phyloP scores from a whole-genome alignment of 1,139 yeast species.

The Blastobotrys malaysiensis region DNA sequence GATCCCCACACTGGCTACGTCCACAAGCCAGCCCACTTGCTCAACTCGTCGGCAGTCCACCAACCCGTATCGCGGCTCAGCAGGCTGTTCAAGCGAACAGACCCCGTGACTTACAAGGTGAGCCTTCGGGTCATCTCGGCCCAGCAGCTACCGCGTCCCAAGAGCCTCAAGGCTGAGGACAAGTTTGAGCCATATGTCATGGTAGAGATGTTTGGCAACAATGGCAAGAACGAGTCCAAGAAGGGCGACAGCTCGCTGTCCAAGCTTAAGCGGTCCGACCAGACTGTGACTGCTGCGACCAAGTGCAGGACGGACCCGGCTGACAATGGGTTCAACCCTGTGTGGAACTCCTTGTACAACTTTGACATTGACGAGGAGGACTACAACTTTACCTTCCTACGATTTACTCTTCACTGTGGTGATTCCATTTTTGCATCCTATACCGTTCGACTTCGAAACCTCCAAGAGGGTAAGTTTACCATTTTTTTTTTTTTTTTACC shows the following conservation, averaged over 20 bases:
- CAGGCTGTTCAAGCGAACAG: slow-evolving; percentile 6
- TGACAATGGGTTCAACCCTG: slow-evolving; percentile 80
- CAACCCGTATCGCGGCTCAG: slow-evolving; percentile 3
- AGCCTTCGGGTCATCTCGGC: slow-evolving; percentile 59
- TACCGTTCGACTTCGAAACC: slow-evolving; percentile 43
- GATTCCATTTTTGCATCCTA: slow-evolving; percentile 54
- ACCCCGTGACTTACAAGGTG: slow-evolving; percentile 31
- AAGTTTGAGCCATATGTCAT: slow-evolving; percentile 54
- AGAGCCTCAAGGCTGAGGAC: slow-evolving; percentile 40
- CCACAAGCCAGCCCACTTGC: slow-evolving; percentile 52
- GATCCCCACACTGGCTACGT: slow-evolving; percentile 65
- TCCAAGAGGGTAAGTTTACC: slow-evolving; percentile 38
- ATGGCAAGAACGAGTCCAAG: slow-evolving; percentile 1
- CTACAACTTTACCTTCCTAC: slow-evolving; percentile 45
- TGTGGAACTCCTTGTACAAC: slow-evolving; percentile 57
- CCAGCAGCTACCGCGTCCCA: slow-evolving; percentile 73
- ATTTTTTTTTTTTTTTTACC: neutral
- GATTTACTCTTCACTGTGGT: slow-evolving; percentile 44
- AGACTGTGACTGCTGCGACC: slow-evolving; percentile 5
- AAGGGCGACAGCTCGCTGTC: neutral
- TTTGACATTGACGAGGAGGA: slow-evolving; percentile 41
- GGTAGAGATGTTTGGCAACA: slow-evolving; percentile 49
- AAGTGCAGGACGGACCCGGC: slow-evolving; percentile 39
- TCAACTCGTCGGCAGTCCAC: slow-evolving; percentile 1
- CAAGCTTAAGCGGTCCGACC: neutral